Percentiles rank a stretch among this genome's conserved stretches.
These are phyloP conservation scores for Botrytis fabae DNA, from an alignment of 2,329 filamentous ascomycete species.

Conservation along the genomic window DNA sequence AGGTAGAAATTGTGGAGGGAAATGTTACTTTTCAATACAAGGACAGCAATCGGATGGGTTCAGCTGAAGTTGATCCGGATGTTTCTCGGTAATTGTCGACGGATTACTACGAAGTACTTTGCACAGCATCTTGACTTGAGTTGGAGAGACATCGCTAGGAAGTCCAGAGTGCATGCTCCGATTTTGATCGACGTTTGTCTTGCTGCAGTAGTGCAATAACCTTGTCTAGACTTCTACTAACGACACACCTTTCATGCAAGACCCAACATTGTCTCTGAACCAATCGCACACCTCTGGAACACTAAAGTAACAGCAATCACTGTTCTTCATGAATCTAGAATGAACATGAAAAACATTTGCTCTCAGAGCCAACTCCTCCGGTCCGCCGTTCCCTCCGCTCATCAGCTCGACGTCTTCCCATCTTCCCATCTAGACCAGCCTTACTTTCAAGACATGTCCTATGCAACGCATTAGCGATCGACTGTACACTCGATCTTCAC, in stretches of 20 bases:
- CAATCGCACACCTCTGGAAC: not conserved
- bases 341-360: not conserved
- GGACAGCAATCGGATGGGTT: not conserved
- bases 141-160: not conserved
- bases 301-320: not conserved
- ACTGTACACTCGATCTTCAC: slow-evolving; percentile 17
- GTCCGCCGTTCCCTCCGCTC: not conserved
- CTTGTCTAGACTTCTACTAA: not conserved
- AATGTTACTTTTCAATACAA: not conserved
- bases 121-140: not conserved
- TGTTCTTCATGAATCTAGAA: not conserved
- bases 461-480: slow-evolving; percentile 16
- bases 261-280: not conserved
- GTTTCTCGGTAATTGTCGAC: not conserved
- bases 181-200: not conserved
- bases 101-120: not conserved
- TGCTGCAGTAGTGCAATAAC: not conserved
- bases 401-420: not conserved
- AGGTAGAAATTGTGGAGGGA: not conserved
- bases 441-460: not conserved
- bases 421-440: not conserved
- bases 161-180: not conserved
- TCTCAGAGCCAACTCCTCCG: not conserved
- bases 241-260: not conserved
- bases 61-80: not conserved